Evolutionary conservation across 2,329 filamentous ascomycete species (phyloP), one percentile per base, ranked within the genome.

Genomic region (Pyrenochaeta sp.): DNA sequence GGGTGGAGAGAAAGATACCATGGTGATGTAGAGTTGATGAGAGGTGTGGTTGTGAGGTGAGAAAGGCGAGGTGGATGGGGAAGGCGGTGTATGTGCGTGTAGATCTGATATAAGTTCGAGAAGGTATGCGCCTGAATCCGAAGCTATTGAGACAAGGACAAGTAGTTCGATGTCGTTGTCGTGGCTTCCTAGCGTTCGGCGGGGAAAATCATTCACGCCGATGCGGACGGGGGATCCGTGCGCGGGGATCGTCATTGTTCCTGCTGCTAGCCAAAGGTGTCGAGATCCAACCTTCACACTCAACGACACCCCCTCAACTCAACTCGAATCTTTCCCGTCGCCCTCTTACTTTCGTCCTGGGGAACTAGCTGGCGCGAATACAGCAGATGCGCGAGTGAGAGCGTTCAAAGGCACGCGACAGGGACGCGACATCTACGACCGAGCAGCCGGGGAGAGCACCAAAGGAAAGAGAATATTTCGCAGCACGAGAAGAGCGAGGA

Each of bases 161-260:
- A n/a, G n/a, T n/a, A n/a, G n/a, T n/a, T n/a, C n/a, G 35, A 38
- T 50, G 46, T 41, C 41, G 49, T 49, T 11, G 38, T 27, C 18
- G 30, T 23, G 34, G 14, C 7, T 29, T 24, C 32, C 38, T 24
- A 23, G 6, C 10, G n/a, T 32, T 30, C 38, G 37, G 44, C 35
- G 44, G 48, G 45, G 41, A 49, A 41, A 23, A 41, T 41, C 37
- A 29, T 38, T 38, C 35, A 38, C 35, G 24, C 35, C 35, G 35
- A 38, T 22, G 35, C 24, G 18, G 15, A 20, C 34, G 10, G 19
- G 7, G 4, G 22, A 18, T 10, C 34, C 22, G 34, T 36, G 34
- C 22, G n/a, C 24, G 18, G 22, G 15, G 26, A 38, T 38, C 35
- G 35, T 30, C 35, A 38, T 38, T 38, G 35, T 13, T 17, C 30